phyloP scores from a whole-genome alignment of 2,329 filamentous ascomycete genomes.

The Diaporthe velutina region DNA sequence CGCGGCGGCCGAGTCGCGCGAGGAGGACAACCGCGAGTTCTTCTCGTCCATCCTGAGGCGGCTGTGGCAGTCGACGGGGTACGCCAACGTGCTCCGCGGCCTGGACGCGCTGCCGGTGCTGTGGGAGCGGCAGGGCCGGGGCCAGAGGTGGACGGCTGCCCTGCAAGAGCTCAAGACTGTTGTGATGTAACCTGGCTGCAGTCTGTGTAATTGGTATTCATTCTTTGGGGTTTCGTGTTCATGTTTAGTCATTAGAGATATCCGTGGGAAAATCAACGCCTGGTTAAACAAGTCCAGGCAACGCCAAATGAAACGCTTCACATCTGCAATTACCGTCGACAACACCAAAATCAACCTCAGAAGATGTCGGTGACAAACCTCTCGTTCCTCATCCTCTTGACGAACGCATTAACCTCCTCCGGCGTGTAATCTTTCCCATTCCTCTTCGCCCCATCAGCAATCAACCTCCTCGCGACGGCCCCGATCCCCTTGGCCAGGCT shows the following conservation, averaged over 20 bases:
- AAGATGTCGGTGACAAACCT: slow-evolving; percentile 73
- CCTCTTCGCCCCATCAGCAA: slow-evolving; percentile 49
- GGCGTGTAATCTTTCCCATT: slow-evolving; percentile 44
- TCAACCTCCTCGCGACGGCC: slow-evolving; percentile 50
- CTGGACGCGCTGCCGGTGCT: slow-evolving; percentile 29
- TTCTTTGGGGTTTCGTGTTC: background rate
- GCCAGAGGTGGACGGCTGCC: slow-evolving; percentile 33
- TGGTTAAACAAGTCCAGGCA: background rate
- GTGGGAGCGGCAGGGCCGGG: slow-evolving; percentile 29
- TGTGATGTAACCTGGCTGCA: slow-evolving; percentile 20
- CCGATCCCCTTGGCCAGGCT: slow-evolving; percentile 57
- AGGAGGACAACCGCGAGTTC: slow-evolving; percentile 29
- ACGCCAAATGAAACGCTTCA: background rate
- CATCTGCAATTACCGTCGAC: background rate
- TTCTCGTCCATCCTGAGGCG: slow-evolving; percentile 29
- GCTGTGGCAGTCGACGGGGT: slow-evolving; percentile 35
- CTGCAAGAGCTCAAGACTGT: slow-evolving; percentile 34
- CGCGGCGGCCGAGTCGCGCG: slow-evolving; percentile 34
- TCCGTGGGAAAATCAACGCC: background rate
- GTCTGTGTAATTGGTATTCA: background rate
- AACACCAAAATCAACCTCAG: background rate
- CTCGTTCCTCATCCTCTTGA: slow-evolving; percentile 64
- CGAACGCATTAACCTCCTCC: slow-evolving; percentile 56
- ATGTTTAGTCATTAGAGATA: slow-evolving; percentile 3
- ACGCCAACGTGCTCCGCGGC: slow-evolving; percentile 31